These are phyloP conservation scores for Dichomitus squalens DNA, from an alignment of 1,284 basidiomycete genomes.

Conservation along the genomic window DNA sequence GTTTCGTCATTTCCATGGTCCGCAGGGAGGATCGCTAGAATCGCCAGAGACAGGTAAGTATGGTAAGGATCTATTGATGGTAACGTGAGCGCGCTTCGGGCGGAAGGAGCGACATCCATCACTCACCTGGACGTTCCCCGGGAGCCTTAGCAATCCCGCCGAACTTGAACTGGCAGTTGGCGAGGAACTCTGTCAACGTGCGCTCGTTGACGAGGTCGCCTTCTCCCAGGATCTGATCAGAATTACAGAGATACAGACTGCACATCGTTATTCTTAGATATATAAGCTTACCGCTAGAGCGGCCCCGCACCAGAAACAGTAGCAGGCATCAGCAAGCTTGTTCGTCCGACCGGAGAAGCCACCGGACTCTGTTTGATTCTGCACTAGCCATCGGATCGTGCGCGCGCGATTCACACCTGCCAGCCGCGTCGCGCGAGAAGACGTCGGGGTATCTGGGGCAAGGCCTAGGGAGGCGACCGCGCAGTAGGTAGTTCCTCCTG, in stretches of 20 bases:
- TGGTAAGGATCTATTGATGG: slow-evolving; percentile 79
- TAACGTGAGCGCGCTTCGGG: background rate
- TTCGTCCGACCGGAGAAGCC: slow-evolving; percentile 88
- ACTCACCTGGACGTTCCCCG: slow-evolving; percentile 72
- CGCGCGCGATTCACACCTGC: slow-evolving; percentile 46
- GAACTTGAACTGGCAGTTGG: slow-evolving; percentile 78
- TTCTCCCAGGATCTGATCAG: slow-evolving; percentile 63
- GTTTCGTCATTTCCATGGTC: slow-evolving; percentile 36
- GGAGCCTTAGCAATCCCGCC: slow-evolving; percentile 87
- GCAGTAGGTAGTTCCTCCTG: slow-evolving; percentile 94
- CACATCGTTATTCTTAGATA: background rate
- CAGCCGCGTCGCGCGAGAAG: slow-evolving; percentile 31
- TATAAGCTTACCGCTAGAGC: slow-evolving; percentile 60
- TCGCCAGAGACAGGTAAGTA: slow-evolving; percentile 86
- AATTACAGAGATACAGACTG: too few relatives aligned
- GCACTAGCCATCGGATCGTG: slow-evolving; percentile 78
- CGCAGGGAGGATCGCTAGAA: slow-evolving; percentile 68
- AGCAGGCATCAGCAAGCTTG: slow-evolving; percentile 89
- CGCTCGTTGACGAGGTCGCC: slow-evolving; percentile 54
- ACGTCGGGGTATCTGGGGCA: slow-evolving; percentile 35
- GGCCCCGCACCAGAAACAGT: slow-evolving; percentile 93
- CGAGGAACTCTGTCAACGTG: slow-evolving; percentile 65
- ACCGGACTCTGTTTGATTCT: slow-evolving; percentile 67
- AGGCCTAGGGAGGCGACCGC: slow-evolving; percentile 79
- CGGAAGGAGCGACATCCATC: background rate